Conservation (phyloP, 805 yeast genomes). For the Candida chauliodis region DNA sequence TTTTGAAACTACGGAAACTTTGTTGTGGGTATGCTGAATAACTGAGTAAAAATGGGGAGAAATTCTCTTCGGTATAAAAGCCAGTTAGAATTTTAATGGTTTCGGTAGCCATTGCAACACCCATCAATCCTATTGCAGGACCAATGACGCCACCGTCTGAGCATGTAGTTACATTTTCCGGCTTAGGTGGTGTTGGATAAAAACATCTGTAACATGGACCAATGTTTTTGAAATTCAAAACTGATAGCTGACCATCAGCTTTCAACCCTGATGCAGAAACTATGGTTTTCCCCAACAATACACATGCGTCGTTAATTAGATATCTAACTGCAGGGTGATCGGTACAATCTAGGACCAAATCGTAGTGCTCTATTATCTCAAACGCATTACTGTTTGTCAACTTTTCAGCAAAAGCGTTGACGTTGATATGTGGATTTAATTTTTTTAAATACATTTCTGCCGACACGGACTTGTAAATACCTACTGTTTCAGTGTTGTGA, state of each 20-base stretch:
- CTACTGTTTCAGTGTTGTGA: slow-evolving; percentile 66
- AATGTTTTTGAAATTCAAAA: slow-evolving; percentile 56
- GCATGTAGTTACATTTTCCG: slow-evolving; percentile 78
- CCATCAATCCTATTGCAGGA: slow-evolving; percentile 92
- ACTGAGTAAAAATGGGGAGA: slow-evolving; percentile 65
- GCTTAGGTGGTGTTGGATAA: slow-evolving; percentile 87
- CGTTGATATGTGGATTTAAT: slow-evolving; percentile 67
- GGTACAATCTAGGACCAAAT: slow-evolving; percentile 85
- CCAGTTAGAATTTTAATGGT: slow-evolving; percentile 70
- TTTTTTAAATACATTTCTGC: slow-evolving; percentile 53
- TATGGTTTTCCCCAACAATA: slow-evolving; percentile 61
- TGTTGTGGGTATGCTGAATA: slow-evolving; percentile 69
- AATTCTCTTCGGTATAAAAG: slow-evolving; percentile 45
- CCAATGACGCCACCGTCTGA: slow-evolving; percentile 93
- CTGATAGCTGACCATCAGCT: slow-evolving; percentile 84
- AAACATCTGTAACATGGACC: slow-evolving; percentile 97
- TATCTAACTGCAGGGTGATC: slow-evolving; percentile 89
- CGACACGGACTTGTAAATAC: slow-evolving; percentile 72
- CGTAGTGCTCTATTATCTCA: slow-evolving; percentile 59
- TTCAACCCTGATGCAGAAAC: slow-evolving; percentile 91
- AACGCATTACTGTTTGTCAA: slow-evolving; percentile 58
- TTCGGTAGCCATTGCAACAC: slow-evolving; percentile 85
- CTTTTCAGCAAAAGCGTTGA: slow-evolving; percentile 50
- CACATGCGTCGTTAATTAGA: slow-evolving; percentile 81
- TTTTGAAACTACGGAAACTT: slow-evolving; percentile 67